Conservation (phyloP, 441 rosid species). For the Populus hybrid region DNA sequence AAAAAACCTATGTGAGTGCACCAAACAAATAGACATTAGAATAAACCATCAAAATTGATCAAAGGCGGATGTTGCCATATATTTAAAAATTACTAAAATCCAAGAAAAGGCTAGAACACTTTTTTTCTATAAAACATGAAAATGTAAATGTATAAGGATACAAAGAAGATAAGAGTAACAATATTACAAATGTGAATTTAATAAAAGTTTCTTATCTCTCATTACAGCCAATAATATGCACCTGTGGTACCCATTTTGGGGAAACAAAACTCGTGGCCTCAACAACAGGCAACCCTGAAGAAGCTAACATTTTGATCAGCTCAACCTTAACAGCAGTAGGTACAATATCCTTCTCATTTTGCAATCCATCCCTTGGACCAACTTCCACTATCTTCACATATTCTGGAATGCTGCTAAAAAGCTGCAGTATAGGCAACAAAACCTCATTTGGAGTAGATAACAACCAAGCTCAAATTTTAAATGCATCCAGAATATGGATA, state of each 20-base stretch:
- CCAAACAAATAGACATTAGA: no score
- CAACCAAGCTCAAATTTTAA: neutral
- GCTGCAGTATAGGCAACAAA: conserved; percentile 27
- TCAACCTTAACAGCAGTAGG: conserved; percentile 82
- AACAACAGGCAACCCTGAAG: conserved; percentile 78
- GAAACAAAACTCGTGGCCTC: conserved; percentile 99
- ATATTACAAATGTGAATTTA: neutral
- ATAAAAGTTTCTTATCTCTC: neutral
- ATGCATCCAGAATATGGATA: neutral
- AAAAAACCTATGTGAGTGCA: no score
- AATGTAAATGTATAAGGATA: neutral
- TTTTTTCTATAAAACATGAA: neutral
- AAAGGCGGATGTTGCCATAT: neutral
- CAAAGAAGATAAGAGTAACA: neutral
- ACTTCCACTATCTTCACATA: conserved; percentile 99
- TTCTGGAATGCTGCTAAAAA: conserved; percentile 60
- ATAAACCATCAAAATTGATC: neutral
- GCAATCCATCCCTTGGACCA: conserved; percentile 98
- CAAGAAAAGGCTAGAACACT: neutral
- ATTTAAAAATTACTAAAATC: neutral
- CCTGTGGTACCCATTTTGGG: conserved; percentile 99
- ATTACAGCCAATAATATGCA: conserved; percentile 15
- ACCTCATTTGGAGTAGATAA: neutral
- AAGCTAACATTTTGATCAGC: conserved; percentile 67
- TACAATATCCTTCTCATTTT: conserved; percentile 83